A percentile compares a stretch with the other conserved stretches of the same genome.
Conservation (phyloP, 305 asterid genomes). For the Ilex paraguariensis region DNA sequence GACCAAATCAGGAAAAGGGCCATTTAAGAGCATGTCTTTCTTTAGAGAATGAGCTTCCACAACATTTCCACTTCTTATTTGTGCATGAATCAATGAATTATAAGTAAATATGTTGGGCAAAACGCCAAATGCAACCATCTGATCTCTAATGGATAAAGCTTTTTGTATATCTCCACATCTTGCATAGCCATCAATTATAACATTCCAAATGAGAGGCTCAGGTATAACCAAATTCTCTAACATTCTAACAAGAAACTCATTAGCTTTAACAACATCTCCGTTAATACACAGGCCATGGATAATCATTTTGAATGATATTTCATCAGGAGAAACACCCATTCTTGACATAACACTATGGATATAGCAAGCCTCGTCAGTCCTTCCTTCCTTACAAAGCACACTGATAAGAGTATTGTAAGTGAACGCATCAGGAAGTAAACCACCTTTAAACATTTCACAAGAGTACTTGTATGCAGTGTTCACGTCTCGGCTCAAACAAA, state of each 20-base stretch:
- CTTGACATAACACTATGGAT: slow-evolving; percentile 53
- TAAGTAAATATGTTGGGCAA: slow-evolving; percentile 65
- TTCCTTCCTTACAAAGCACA: slow-evolving; percentile 62
- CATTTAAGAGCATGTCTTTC: slow-evolving; percentile 54
- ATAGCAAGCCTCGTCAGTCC: slow-evolving; percentile 62
- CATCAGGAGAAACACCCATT: slow-evolving; percentile 69
- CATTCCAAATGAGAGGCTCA: slow-evolving; percentile 65
- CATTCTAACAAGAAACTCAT: slow-evolving; percentile 47
- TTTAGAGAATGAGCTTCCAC: slow-evolving; percentile 45
- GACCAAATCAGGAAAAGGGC: slow-evolving; percentile 55
- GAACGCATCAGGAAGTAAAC: slow-evolving; percentile 50
- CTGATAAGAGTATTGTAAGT: slow-evolving; percentile 67
- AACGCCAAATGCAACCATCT: slow-evolving; percentile 61
- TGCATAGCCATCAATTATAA: slow-evolving; percentile 58
- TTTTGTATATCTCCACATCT: slow-evolving; percentile 40
- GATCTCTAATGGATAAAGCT: slow-evolving; percentile 41
- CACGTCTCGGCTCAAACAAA: slow-evolving; percentile 44
- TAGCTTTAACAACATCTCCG: slow-evolving; percentile 49
- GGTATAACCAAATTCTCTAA: slow-evolving; percentile 47
- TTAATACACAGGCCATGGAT: slow-evolving; percentile 57
- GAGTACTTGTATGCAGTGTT: slow-evolving; percentile 35
- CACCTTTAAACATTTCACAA: slow-evolving; percentile 59
- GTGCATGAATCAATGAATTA: slow-evolving; percentile 59
- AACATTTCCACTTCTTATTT: slow-evolving; percentile 42
- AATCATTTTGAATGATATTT: slow-evolving; percentile 58